These are phyloP conservation scores for Physcia stellaris DNA, from an alignment of 495 filamentous ascomycete genomes.

Conservation along the genomic window DNA sequence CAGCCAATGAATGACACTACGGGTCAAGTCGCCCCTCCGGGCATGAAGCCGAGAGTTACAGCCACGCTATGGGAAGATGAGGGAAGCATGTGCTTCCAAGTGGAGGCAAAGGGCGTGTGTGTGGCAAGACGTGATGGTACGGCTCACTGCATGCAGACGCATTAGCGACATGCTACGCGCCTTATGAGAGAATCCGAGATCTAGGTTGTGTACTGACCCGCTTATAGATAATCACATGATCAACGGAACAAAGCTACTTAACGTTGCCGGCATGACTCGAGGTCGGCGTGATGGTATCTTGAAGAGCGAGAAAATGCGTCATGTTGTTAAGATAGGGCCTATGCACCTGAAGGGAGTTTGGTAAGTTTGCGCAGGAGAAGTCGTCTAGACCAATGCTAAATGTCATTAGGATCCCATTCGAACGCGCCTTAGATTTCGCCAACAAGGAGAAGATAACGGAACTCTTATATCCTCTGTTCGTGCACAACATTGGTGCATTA, in stretches of 20 bases:
- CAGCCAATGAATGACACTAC: slow-evolving; percentile 67
- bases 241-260: slow-evolving; percentile 93
- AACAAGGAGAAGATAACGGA: slow-evolving; percentile 99
- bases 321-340: slow-evolving; percentile 97
- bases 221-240: slow-evolving; percentile 95
- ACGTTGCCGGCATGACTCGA: slow-evolving; percentile 95
- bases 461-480: slow-evolving; percentile 85
- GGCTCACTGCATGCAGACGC: slow-evolving; percentile 9
- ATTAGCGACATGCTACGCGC: too few relatives aligned
- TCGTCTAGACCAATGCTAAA: background rate
- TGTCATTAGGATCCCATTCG: slow-evolving; percentile 77
- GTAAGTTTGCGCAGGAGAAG: slow-evolving; percentile 43
- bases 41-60: slow-evolving; percentile 95
- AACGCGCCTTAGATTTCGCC: slow-evolving; percentile 89
- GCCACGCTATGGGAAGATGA: slow-evolving; percentile 98
- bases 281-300: slow-evolving; percentile 91
- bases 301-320: slow-evolving; percentile 92
- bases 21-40: slow-evolving; percentile 87
- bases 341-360: slow-evolving; percentile 99
- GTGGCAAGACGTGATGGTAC: slow-evolving; percentile 88
- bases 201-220: background rate
- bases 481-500: slow-evolving; percentile 90
- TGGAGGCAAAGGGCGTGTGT: slow-evolving; percentile 91
- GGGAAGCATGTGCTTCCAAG: slow-evolving; percentile 93
- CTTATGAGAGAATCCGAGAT: background rate